Base-by-base conservation (phyloP, 345 rosid genomes). In the Litchi chinensis region DNA sequence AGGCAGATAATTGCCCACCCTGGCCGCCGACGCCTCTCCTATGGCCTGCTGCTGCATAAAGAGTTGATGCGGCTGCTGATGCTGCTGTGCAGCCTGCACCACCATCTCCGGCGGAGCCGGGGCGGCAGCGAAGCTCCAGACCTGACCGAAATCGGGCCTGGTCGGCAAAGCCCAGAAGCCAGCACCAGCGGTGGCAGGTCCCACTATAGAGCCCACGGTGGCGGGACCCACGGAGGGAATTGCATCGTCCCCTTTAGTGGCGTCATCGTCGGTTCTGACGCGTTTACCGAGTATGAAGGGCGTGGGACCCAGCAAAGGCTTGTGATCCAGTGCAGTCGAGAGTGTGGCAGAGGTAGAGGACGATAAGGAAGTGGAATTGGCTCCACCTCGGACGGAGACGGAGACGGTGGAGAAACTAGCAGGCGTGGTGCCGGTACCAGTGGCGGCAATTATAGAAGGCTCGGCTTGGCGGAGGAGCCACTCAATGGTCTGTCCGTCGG, bases 401-500 rank as follows among this genome's bases (percentile, higher is more conserved):
- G 99, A 93, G 8, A 91, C 86, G 8, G 94, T 87, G 16, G 99
- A 96, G 85, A 91, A 91, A 82, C 92, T 91, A 1, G 99, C 98
- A 0, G 99, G 99, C 21, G 98, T 96, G 10, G 99, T 96, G 0
- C 99, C 98, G 0, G 98, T 90, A 0, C 99, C 98, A 4, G 99
- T 96, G 15, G 99, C 99, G 15, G 99, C 99, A 74, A 96, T 93
- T 73, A 96, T 96, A 8, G 99, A 94, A 22, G 98, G 98, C 87
- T 97, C 99, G 6, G 98, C 99, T 80, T 97, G 98, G 78, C 98
- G 98, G n/a, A 97, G 97, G 1, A 97, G 91, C 99, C 99, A 97
- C 79, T 97, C 98, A 39, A 97, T 94, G 15, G 99, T 97, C 84
- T 97, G 98, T 21, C 99, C 99, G 54, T 97, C 98, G 2, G 99